Percentiles rank a stretch among this genome's conserved stretches.
These are phyloP conservation scores for Nothopassalora personata DNA, from an alignment of 2,329 filamentous ascomycete species.

Conservation along the genomic window DNA sequence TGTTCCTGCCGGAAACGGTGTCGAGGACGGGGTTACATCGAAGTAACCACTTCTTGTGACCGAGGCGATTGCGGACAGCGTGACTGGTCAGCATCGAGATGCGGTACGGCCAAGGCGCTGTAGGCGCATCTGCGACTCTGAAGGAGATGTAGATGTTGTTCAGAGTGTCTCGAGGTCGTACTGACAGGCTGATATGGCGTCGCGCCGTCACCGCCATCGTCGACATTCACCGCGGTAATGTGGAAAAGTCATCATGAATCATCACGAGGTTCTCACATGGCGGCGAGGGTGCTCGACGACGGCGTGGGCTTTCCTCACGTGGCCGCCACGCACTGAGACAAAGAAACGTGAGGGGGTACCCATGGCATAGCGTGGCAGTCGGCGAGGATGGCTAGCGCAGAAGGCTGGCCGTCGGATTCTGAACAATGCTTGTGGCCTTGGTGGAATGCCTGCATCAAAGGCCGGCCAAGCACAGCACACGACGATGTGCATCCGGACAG, in stretches of 20 bases:
- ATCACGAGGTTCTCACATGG: conserved; percentile 1
- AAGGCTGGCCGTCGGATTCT: conserved; percentile 2
- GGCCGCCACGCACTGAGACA: conserved; percentile 11
- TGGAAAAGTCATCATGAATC: not conserved
- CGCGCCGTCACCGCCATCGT: conserved; percentile 1
- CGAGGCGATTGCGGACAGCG: not conserved
- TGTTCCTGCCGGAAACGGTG: conserved; percentile 1
- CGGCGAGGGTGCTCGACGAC: not conserved
- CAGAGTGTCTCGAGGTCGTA: not conserved
- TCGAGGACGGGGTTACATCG: conserved; percentile 5
- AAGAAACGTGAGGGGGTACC: conserved; percentile 16
- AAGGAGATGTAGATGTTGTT: not conserved
- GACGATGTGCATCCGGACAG: not conserved
- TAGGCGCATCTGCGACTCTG: not conserved
- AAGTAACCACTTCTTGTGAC: not conserved
- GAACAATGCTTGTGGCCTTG: conserved; percentile 10
- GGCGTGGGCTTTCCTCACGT: not conserved
- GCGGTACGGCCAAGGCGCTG: not conserved
- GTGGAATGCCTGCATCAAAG: conserved; percentile 13
- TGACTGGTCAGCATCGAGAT: not conserved
- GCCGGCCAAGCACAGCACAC: conserved; percentile 9
- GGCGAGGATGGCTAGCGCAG: conserved; percentile 11
- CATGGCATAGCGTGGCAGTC: conserved; percentile 6
- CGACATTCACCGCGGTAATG: not conserved
- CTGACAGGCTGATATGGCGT: not conserved